Conservation (phyloP, 2,329 filamentous ascomycete genomes). For the Cladosporium halotolerans region DNA sequence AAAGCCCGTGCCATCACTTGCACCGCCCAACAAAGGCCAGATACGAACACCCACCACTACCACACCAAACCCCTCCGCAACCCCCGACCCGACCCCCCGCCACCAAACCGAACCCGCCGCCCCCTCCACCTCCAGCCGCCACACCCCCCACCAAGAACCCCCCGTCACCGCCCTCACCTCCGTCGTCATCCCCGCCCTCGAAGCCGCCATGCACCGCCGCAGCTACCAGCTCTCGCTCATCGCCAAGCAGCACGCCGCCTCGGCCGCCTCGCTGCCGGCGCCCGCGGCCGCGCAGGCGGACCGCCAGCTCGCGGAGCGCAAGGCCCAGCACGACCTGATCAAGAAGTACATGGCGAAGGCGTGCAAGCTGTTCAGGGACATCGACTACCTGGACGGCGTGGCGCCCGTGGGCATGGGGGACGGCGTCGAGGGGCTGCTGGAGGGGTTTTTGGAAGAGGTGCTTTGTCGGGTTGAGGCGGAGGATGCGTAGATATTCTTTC, state of each 20-base stretch:
- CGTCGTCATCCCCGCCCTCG: constrained; percentile 87
- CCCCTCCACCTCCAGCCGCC: constrained; percentile 12
- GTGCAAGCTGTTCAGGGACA: constrained; percentile 76
- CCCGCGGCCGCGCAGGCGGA: constrained; percentile 32
- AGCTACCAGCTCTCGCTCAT: constrained; percentile 53
- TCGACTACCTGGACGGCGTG: constrained; percentile 79
- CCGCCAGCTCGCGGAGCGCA: constrained; percentile 11
- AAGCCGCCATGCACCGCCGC: constrained; percentile 81
- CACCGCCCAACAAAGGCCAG: constrained; percentile 2
- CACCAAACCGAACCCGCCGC: constrained; percentile 10
- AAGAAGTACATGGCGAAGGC: constrained; percentile 76
- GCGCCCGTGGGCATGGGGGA: constrained; percentile 91
- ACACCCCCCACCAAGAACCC: constrained; percentile 2
- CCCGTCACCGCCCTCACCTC: constrained; percentile 37
- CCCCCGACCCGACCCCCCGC: background rate
- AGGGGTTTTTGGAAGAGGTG: constrained; percentile 90
- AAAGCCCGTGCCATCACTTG: constrained; percentile 12
- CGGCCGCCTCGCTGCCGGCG: constrained; percentile 4
- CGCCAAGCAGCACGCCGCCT: constrained; percentile 34
- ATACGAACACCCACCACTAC: background rate
- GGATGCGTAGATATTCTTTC: constrained; percentile 48
- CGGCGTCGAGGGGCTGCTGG: constrained; percentile 80
- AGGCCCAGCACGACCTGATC: constrained; percentile 63
- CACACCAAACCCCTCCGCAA: background rate
- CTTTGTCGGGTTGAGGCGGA: constrained; percentile 84